Conservation (phyloP, 106 monocot genomes). For the Alisma plantagoaquatica region DNA sequence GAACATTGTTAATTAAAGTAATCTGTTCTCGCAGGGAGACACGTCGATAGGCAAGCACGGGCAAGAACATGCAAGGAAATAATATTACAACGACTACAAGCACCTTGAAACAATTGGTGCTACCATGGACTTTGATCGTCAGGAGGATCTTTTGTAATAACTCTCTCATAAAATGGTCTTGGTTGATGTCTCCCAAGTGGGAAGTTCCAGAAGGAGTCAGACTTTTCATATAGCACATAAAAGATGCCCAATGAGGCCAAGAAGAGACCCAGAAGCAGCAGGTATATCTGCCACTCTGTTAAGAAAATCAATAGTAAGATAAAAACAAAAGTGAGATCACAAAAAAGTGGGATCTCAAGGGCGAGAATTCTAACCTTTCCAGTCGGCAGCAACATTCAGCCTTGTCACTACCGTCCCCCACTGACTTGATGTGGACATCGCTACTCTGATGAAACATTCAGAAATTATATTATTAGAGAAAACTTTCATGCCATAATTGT, state of each 20-base stretch:
- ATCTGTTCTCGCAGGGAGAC: too few species aligned
- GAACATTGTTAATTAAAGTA: too few species aligned
- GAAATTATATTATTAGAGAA: too few species aligned
- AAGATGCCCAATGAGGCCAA: constrained; percentile 33
- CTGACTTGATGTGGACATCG: constrained; percentile 68
- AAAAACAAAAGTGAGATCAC: background rate
- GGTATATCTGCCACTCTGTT: constrained; percentile 68
- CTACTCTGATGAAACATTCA: constrained; percentile 66
- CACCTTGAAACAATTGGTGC: too few species aligned
- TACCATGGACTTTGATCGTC: constrained; percentile 65
- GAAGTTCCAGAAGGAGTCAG: constrained; percentile 63
- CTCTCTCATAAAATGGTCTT: constrained; percentile 12
- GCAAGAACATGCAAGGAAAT: too few species aligned
- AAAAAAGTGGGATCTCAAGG: background rate
- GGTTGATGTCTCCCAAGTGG: constrained; percentile 30
- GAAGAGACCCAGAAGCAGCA: constrained; percentile 53
- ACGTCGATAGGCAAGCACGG: too few species aligned
- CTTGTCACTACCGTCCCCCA: constrained; percentile 65
- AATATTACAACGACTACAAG: too few species aligned
- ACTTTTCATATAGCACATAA: constrained; percentile 43
- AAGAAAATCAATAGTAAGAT: background rate
- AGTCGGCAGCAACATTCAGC: constrained; percentile 75
- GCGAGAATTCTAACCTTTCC: constrained; percentile 63
- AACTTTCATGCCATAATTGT: too few species aligned
- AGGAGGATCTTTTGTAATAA: constrained; percentile 12